Conservation (phyloP, 129 eudicot genomes). For the Chrysanthemum makinoi region DNA sequence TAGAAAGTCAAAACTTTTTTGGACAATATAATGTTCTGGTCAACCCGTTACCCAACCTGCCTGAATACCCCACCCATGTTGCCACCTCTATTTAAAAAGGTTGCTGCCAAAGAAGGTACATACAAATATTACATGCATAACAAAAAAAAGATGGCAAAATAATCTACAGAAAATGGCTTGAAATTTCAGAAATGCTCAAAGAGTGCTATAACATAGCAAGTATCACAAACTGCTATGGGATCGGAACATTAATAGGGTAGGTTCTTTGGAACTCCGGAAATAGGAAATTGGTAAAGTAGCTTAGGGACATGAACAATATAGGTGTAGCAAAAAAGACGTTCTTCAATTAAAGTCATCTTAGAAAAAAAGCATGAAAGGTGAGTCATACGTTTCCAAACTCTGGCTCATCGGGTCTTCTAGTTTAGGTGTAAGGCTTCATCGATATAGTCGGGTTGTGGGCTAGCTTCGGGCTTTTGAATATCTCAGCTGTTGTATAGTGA, state of each 20-base stretch:
- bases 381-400: background rate
- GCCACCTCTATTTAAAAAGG: background rate
- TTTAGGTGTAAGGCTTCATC: conserved; percentile 12
- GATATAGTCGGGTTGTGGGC: background rate
- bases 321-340: background rate
- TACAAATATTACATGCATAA: background rate
- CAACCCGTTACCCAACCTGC: conserved; percentile 1
- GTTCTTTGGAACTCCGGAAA: conserved; percentile 6
- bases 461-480: conserved; percentile 13
- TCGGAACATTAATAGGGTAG: conserved; percentile 8
- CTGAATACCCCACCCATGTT: background rate
- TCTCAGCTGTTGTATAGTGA: conserved; percentile 11
- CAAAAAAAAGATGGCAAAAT: background rate
- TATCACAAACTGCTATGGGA: background rate
- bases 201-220: background rate
- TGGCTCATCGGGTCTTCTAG: conserved; percentile 16
- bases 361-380: conserved; percentile 3
- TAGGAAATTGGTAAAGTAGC: conserved; percentile 6
- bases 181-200: background rate
- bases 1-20: no score
- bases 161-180: background rate
- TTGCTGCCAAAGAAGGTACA: background rate
- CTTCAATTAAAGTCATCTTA: background rate
- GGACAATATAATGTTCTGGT: background rate
- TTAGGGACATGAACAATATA: conserved; percentile 2